phyloP scores from a whole-genome alignment of 495 filamentous ascomycete species.

The Podospora australis region DNA sequence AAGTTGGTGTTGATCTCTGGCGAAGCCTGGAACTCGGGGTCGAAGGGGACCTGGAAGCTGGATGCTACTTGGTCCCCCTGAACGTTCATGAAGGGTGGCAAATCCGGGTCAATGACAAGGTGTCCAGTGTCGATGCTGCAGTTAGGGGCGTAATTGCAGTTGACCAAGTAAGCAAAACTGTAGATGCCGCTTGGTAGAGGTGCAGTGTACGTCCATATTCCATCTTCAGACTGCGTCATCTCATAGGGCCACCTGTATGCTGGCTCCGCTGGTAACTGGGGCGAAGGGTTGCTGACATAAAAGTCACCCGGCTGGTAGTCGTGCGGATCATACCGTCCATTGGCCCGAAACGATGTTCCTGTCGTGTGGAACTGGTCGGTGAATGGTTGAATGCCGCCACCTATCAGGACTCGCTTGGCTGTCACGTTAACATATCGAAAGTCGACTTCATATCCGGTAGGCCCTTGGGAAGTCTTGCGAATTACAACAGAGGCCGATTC shows the following conservation, averaged over 20 bases:
- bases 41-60: slow-evolving; percentile 32
- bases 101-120: slow-evolving; percentile 27
- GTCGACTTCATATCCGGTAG: slow-evolving; percentile 29
- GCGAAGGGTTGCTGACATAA: slow-evolving; percentile 19
- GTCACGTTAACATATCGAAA: slow-evolving; percentile 27
- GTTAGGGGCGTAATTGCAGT: slow-evolving; percentile 27
- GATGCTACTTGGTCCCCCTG: slow-evolving; percentile 26
- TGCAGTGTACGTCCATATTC: slow-evolving; percentile 26
- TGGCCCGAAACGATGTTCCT: slow-evolving; percentile 14
- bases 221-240: slow-evolving; percentile 21
- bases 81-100: slow-evolving; percentile 27
- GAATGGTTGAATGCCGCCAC: slow-evolving; percentile 24
- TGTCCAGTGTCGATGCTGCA: slow-evolving; percentile 30
- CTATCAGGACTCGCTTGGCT: slow-evolving; percentile 25
- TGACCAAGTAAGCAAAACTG: slow-evolving; percentile 25
- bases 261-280: slow-evolving; percentile 10
- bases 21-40: slow-evolving; percentile 22
- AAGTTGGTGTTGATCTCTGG: slow-evolving; percentile 27
- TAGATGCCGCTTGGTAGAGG: slow-evolving; percentile 28
- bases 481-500: slow-evolving; percentile 26
- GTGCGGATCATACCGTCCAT: slow-evolving; percentile 20
- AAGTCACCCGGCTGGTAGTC: slow-evolving; percentile 29
- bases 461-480: slow-evolving; percentile 24
- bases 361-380: slow-evolving; percentile 29
- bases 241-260: slow-evolving; percentile 27